phyloP scores from a whole-genome alignment of 2,329 filamentous ascomycete species.

The Sordariomycetes sp. region DNA sequence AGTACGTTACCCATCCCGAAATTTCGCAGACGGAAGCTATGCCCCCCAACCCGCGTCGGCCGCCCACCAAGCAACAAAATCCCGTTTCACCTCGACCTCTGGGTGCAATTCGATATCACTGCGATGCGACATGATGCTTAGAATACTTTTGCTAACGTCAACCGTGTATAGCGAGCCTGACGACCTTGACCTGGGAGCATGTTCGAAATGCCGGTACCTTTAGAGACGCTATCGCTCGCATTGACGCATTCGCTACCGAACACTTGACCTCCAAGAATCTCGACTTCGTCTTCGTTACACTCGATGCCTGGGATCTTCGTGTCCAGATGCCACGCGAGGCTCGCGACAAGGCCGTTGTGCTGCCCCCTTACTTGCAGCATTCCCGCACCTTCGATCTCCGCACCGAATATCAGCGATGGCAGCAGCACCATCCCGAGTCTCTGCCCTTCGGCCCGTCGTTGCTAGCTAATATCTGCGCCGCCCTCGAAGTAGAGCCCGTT shows the following conservation, averaged over 20 bases:
- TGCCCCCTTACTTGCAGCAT: conserved; percentile 95
- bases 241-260: conserved; percentile 88
- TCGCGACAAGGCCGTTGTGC: conserved; percentile 93
- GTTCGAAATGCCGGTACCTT: conserved; percentile 96
- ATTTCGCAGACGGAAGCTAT: too few relatives aligned
- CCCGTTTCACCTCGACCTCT: too few relatives aligned
- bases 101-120: too few relatives aligned
- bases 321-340: conserved; percentile 96
- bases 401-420: conserved; percentile 97
- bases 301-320: conserved; percentile 96
- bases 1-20: conserved; percentile 64
- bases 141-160: conserved; percentile 13
- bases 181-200: conserved; percentile 97
- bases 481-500: conserved; percentile 94
- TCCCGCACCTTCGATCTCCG: conserved; percentile 94
- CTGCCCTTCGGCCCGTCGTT: conserved; percentile 93
- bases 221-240: conserved; percentile 90
- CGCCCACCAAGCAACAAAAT: not conserved
- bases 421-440: conserved; percentile 95
- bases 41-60: too few relatives aligned
- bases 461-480: conserved; percentile 94
- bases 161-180: conserved; percentile 77
- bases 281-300: conserved; percentile 96
- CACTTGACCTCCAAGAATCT: conserved; percentile 84
- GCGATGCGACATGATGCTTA: not conserved